Evolutionary conservation across 169 alveolate species (phyloP).

Genomic region (Plasmodium ovale): DNA sequence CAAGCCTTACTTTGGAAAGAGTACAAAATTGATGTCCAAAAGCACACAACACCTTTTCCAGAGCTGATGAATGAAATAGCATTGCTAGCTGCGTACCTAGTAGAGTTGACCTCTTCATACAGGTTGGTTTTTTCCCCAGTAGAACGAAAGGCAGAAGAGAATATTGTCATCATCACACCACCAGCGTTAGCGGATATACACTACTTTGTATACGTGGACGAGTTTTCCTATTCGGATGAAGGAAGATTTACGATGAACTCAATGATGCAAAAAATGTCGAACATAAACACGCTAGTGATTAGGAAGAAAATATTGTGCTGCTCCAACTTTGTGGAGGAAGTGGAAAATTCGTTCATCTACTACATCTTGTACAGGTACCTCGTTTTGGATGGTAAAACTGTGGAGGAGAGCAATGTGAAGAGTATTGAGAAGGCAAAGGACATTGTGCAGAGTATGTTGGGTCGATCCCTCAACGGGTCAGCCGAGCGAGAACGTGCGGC

Average conservation of each 20-base stretch:
- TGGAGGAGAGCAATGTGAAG: neutral
- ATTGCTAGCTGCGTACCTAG: slow-evolving; percentile 49
- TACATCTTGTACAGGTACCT: slow-evolving; percentile 41
- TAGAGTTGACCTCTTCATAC: slow-evolving; percentile 71
- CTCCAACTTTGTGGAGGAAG: slow-evolving; percentile 69
- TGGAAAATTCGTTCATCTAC: slow-evolving; percentile 37
- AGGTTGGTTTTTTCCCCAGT: neutral
- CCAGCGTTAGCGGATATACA: slow-evolving; percentile 33
- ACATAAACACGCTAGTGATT: slow-evolving; percentile 8
- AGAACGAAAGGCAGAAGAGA: neutral
- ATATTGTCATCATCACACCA: neutral
- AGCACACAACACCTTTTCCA: slow-evolving; percentile 26
- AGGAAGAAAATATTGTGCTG: slow-evolving; percentile 64
- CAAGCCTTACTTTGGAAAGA: neutral
- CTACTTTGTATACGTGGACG: slow-evolving; percentile 64
- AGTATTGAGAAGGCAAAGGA: neutral
- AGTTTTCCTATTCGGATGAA: neutral
- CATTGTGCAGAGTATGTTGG: slow-evolving; percentile 45
- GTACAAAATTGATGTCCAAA: slow-evolving; percentile 4
- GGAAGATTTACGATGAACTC: neutral
- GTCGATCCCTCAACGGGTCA: neutral
- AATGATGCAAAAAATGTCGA: slow-evolving; percentile 7
- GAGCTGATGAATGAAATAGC: slow-evolving; percentile 46
- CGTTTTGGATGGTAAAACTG: neutral
- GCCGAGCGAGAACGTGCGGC: neutral